Base-by-base conservation (phyloP, 2,329 filamentous ascomycete species). In the Metarhizium sp. region DNA sequence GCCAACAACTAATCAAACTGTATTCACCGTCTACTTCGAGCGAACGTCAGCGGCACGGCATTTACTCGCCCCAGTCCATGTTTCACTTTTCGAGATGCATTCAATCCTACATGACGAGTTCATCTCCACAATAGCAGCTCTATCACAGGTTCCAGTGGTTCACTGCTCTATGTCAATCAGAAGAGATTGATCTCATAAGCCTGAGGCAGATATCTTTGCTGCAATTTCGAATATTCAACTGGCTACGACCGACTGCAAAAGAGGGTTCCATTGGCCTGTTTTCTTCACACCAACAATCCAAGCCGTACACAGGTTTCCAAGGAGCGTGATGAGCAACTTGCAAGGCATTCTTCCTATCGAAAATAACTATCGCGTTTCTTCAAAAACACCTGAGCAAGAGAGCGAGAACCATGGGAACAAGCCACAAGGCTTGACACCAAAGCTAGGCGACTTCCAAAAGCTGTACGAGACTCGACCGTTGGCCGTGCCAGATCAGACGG, bases 381-480 rank as follows among this genome's bases (percentile, higher is more conserved):
- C 40, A 13, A 7, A 46, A 46, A 46, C 43, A 25, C 43, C 18
- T 46, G n/a, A 30, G 2, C 42, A 45, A 45, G 42, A 6, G 6
- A 20, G 42, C 45, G 25, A 48, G 14, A 20, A 30, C 4, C 16
- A 30, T 16, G 25, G 10, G 25, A 30, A 30, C 25, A 13, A 30
- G 10, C 6, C 13, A 30, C 18, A 14, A 11, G 18, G 46, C 11
- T 38, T 38, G 5, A 48, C 50, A 29, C 51, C 54, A 11, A 56
- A 51, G 56, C 48, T 58, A n/a, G 56, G 56, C 32, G 56, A 58
- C 34, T 55, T 58, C 16, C 50, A 51, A 34, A 52, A 46, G 36
- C 29, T 52, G 34, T 55, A 55, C 32, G 18, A 30, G 32, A 38
- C 45, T 29, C 11, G 34, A 20, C 13, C 25, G 18, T 34, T 13